Percentiles rank a stretch among this genome's conserved stretches.
Evolutionary conservation across 1,139 yeast genomes (phyloP).

Genomic region (Hanseniaspora gamundiae): DNA sequence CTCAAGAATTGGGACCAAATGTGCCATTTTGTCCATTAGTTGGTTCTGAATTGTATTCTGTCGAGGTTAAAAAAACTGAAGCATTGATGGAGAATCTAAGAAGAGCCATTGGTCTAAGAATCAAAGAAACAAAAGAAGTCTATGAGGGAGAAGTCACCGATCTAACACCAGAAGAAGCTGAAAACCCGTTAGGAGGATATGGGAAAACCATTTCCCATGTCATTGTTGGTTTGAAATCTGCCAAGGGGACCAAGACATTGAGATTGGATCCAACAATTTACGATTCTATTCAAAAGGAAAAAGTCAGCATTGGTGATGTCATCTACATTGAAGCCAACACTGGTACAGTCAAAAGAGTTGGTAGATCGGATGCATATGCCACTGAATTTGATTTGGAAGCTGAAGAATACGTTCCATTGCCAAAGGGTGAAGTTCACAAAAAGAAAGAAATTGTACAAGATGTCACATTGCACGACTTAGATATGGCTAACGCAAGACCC

Average conservation of each 20-base stretch:
- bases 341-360: slow-evolving; percentile 95
- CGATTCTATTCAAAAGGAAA: slow-evolving; percentile 91
- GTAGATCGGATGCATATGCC: slow-evolving; percentile 95
- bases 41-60: slow-evolving; percentile 90
- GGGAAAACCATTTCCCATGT: slow-evolving; percentile 95
- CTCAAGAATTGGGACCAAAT: slow-evolving; percentile 95
- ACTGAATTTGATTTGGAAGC: slow-evolving; percentile 97
- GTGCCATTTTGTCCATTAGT: slow-evolving; percentile 98
- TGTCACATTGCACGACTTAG: slow-evolving; percentile 90
- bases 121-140: slow-evolving; percentile 94
- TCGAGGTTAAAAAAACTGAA: slow-evolving; percentile 95
- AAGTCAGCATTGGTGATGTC: slow-evolving; percentile 91
- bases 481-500: slow-evolving; percentile 92
- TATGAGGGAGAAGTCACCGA: slow-evolving; percentile 98
- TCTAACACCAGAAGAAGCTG: slow-evolving; percentile 92
- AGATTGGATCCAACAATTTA: slow-evolving; percentile 92
- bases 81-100: slow-evolving; percentile 96
- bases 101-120: slow-evolving; percentile 89
- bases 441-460: slow-evolving; percentile 97
- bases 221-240: slow-evolving; percentile 85
- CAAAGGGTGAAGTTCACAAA: slow-evolving; percentile 97
- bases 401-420: slow-evolving; percentile 95
- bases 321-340: slow-evolving; percentile 95
- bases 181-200: slow-evolving; percentile 93
- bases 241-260: slow-evolving; percentile 87